These are phyloP conservation scores for Primulina eburnea DNA, from an alignment of 257 asterid species.

Conservation along the genomic window DNA sequence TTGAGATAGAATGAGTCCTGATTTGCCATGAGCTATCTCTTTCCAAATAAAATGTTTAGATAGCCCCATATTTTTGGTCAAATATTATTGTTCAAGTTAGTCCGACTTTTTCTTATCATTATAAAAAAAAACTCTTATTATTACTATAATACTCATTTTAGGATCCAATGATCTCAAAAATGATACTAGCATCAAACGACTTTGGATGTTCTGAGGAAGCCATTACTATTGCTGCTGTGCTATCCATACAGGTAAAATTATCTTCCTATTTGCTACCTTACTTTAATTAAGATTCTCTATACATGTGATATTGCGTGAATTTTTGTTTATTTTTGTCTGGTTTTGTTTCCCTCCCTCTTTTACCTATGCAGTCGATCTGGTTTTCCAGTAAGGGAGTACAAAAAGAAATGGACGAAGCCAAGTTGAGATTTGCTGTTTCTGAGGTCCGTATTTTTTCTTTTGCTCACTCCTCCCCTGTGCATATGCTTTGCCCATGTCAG, in stretches of 20 bases:
- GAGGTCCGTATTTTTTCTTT: conserved; percentile 55
- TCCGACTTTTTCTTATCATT: not conserved
- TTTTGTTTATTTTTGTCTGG: conserved; percentile 1
- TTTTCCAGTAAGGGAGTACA: conserved; percentile 67
- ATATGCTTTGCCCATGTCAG: conserved; percentile 1
- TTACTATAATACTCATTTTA: conserved; percentile 23
- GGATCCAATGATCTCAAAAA: conserved; percentile 93
- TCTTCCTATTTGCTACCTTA: conserved; percentile 11
- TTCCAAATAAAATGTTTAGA: too few relatives aligned
- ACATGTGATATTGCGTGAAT: not conserved
- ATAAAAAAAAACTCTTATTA: conserved; percentile 13
- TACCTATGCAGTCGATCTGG: conserved; percentile 77
- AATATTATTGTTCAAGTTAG: too few relatives aligned
- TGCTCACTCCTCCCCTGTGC: conserved; percentile 5
- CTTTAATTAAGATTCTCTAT: not conserved
- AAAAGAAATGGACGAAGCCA: conserved; percentile 87
- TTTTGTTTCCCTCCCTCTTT: not conserved
- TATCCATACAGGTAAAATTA: conserved; percentile 74
- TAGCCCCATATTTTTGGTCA: too few relatives aligned
- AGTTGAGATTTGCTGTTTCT: conserved; percentile 91
- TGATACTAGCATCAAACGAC: conserved; percentile 78
- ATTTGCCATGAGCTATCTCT: too few relatives aligned
- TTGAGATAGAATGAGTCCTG: too few relatives aligned
- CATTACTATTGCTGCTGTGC: conserved; percentile 85
- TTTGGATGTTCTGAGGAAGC: conserved; percentile 89